Evolutionary conservation across 2,329 filamentous ascomycete species (phyloP).

Genomic region (Colletotrichum tropicicola): DNA sequence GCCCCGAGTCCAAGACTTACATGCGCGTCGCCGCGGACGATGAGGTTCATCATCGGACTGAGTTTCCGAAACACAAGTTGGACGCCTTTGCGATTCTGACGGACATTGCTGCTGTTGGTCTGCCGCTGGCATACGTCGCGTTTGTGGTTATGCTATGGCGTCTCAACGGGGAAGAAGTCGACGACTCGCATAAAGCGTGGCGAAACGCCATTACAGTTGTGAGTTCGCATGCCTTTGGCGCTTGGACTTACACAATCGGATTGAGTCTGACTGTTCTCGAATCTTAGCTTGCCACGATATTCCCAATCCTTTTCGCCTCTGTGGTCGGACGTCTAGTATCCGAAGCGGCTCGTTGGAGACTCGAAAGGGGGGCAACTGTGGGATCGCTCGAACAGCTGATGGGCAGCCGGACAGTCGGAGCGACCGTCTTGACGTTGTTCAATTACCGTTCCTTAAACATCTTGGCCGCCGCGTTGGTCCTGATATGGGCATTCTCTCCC

Average conservation of each 20-base stretch:
- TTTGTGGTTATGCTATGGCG: background rate
- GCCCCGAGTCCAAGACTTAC: background rate
- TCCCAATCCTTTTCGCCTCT: slow-evolving; percentile 40
- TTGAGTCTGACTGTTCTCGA: background rate
- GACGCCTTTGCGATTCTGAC: background rate
- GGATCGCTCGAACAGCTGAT: slow-evolving; percentile 38
- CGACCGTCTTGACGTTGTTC: slow-evolving; percentile 35
- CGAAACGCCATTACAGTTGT: background rate
- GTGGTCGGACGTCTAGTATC: slow-evolving; percentile 37
- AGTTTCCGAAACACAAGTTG: background rate
- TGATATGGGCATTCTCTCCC: slow-evolving; percentile 40
- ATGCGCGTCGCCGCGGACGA: background rate
- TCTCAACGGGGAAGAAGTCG: background rate
- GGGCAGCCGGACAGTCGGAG: slow-evolving; percentile 40
- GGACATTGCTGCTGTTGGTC: background rate
- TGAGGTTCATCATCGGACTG: background rate
- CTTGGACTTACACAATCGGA: no score
- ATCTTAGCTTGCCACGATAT: slow-evolving; percentile 33
- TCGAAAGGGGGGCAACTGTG: slow-evolving; percentile 37
- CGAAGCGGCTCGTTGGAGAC: slow-evolving; percentile 36
- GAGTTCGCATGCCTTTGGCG: background rate
- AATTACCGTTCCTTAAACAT: slow-evolving; percentile 36
- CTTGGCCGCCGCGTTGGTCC: slow-evolving; percentile 33
- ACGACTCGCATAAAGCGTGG: background rate
- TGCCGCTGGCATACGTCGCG: background rate